Evolutionary conservation across 352 stramenopile genomes (phyloP).

Genomic region (Phytophthora colocasiae): DNA sequence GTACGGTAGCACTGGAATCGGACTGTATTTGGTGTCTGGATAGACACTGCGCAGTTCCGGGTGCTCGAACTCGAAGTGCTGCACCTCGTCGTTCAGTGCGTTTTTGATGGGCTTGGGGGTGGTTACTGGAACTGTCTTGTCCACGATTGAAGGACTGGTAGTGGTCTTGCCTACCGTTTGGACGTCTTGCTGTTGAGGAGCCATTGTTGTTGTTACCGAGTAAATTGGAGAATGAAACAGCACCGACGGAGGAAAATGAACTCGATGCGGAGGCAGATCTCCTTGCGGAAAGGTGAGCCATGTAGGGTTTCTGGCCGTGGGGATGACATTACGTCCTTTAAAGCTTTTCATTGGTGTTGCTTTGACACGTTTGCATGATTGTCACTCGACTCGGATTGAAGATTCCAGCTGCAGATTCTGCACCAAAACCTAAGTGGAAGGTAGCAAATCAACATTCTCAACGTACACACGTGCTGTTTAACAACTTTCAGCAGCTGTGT

Average conservation of each 20-base stretch:
- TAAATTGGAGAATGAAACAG: constrained; percentile 28
- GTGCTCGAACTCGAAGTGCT: constrained; percentile 27
- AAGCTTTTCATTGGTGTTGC: constrained; percentile 27
- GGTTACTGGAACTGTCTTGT: constrained; percentile 1
- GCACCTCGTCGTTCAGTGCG: constrained; percentile 27
- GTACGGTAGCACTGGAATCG: constrained; percentile 24
- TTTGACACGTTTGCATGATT: constrained; percentile 7
- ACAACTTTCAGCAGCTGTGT: background rate
- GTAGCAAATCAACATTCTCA: constrained; percentile 3
- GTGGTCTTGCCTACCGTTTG: constrained; percentile 9
- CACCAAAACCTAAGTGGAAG: constrained; percentile 15
- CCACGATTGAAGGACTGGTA: background rate
- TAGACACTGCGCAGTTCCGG: constrained; percentile 22
- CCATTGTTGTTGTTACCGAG: constrained; percentile 32
- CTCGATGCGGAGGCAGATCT: background rate
- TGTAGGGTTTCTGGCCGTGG: constrained; percentile 16
- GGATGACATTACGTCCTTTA: constrained; percentile 20
- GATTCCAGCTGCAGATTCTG: constrained; percentile 2
- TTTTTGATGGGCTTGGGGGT: constrained; percentile 34
- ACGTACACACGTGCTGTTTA: constrained; percentile 5
- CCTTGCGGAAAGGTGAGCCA: constrained; percentile 14
- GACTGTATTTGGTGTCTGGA: constrained; percentile 17
- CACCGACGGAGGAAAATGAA: background rate
- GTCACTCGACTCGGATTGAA: constrained; percentile 8
- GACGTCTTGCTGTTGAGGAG: constrained; percentile 29